Percentiles rank a stretch among this genome's conserved stretches.
Evolutionary conservation across 352 stramenopile species (phyloP).

Genomic region (Globisporangium cederbergense): DNA sequence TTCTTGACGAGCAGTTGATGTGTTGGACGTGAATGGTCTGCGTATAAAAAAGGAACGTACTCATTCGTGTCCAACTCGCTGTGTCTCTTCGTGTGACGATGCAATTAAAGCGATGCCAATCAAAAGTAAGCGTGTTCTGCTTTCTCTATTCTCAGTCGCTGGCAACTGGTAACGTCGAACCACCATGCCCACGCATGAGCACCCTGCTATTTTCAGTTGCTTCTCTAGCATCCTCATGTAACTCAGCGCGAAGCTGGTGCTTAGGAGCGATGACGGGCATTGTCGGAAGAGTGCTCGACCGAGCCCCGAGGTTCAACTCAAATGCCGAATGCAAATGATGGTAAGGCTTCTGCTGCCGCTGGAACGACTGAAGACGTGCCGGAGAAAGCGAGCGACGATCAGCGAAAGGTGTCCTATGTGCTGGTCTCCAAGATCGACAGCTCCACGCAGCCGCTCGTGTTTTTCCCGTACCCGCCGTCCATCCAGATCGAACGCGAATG

Average conservation of each 20-base stretch:
- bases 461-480: conserved; percentile 56
- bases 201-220: too few relatives aligned
- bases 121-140: neutral
- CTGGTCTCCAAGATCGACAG: conserved; percentile 53
- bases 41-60: neutral
- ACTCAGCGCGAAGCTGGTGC: neutral
- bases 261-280: neutral
- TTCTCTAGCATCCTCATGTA: too few relatives aligned
- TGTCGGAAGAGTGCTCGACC: neutral
- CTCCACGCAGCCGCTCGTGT: conserved; percentile 33
- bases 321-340: neutral
- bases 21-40: neutral
- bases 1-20: neutral
- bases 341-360: neutral
- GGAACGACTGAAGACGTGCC: neutral
- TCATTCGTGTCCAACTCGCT: neutral
- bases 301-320: neutral
- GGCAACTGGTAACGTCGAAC: too few relatives aligned
- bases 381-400: conserved; percentile 17
- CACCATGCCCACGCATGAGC: too few relatives aligned
- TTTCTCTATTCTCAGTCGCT: neutral
- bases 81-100: neutral
- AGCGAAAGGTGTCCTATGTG: conserved; percentile 30
- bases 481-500: conserved; percentile 40
- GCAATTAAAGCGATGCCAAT: neutral